Percentiles rank a stretch among this genome's conserved stretches.
Conservation (phyloP, 352 stramenopile species). For the Phytophthora palmivora region DNA sequence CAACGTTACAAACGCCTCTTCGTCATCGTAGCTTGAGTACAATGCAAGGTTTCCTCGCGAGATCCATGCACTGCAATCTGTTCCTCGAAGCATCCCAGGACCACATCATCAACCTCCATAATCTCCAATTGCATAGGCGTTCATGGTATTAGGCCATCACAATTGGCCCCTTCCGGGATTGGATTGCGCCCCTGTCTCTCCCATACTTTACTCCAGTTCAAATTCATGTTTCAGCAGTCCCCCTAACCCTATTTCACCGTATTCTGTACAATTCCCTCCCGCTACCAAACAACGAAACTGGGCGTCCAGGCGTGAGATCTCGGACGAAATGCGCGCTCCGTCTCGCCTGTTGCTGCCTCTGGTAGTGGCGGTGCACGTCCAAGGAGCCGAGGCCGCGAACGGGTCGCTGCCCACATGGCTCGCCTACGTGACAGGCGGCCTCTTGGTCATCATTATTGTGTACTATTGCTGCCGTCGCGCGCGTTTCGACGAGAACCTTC, state of each 20-base stretch:
- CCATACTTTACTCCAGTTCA: slow-evolving; percentile 20
- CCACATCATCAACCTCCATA: slow-evolving; percentile 2
- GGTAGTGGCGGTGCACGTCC: slow-evolving; percentile 37
- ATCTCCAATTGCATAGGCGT: background rate
- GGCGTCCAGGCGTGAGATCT: slow-evolving; percentile 19
- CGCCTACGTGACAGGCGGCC: slow-evolving; percentile 82
- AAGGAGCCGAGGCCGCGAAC: slow-evolving; percentile 34
- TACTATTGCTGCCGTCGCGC: slow-evolving; percentile 90
- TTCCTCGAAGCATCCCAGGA: slow-evolving; percentile 4
- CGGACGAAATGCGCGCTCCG: slow-evolving; percentile 27
- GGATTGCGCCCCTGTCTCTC: slow-evolving; percentile 16
- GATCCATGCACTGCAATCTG: background rate
- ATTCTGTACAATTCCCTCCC: slow-evolving; percentile 1
- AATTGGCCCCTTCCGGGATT: no score
- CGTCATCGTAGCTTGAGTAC: background rate
- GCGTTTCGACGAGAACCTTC: slow-evolving; percentile 88
- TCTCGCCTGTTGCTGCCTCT: slow-evolving; percentile 44
- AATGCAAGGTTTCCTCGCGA: background rate
- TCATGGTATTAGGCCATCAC: slow-evolving; percentile 2
- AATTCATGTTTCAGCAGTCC: slow-evolving; percentile 31
- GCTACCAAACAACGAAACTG: slow-evolving; percentile 28
- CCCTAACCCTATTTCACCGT: slow-evolving; percentile 25
- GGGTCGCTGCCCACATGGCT: slow-evolving; percentile 81
- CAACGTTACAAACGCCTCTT: background rate
- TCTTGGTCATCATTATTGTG: slow-evolving; percentile 88